Base-by-base conservation (phyloP, 83 land plant species). In the Larix sibirica region DNA sequence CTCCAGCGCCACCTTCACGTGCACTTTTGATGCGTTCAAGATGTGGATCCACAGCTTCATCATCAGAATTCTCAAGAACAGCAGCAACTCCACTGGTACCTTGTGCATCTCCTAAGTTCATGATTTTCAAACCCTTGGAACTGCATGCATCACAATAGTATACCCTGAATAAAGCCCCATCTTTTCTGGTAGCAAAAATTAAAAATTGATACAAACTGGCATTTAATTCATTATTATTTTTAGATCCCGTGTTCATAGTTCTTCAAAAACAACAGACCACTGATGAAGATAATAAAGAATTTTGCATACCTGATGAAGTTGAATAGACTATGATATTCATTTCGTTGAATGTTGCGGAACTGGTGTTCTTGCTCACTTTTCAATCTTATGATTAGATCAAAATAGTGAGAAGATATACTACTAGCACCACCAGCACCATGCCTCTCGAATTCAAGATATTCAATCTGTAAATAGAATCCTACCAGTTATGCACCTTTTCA, bases 381-480 rank as follows among this genome's bases (percentile, higher is more conserved):
- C 16, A 95, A 84, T 67, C 88, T 89, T 42, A 95, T 86, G 26
- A 94, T 86, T 24, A 95, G 93, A 81, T 95, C 98, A 85, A 95
- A 95, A 80, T 95, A 92, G 67, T 94, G 95, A 50, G 91, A 90
- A 8, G 91, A 86, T 81, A 92, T 88, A 84, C 92, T 95, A 66
- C 95, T 87, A 54, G 84, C 77, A 33, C 95, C 96, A 62, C 95
- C 98, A 79, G 95, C 93, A 62, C 93, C 94, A 87, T 95, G 96
- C 79, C 98, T 86, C 85, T 95, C 94, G 85, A 95, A 95, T 80
- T 95, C 98, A 65, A 95, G 92, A 87, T 90, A 94, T 13, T 95
- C 96, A 83, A 95, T 93, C 98, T 95, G 84, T 66, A 65, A 42
- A 21, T 59, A n/a, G 56, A 8, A 73, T 58, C 42, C 33, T n/a